Evolutionary conservation across 139 green algal species (phyloP), one percentile per base, ranked within the genome.

Genomic region (Chlamydomonas incerta): DNA sequence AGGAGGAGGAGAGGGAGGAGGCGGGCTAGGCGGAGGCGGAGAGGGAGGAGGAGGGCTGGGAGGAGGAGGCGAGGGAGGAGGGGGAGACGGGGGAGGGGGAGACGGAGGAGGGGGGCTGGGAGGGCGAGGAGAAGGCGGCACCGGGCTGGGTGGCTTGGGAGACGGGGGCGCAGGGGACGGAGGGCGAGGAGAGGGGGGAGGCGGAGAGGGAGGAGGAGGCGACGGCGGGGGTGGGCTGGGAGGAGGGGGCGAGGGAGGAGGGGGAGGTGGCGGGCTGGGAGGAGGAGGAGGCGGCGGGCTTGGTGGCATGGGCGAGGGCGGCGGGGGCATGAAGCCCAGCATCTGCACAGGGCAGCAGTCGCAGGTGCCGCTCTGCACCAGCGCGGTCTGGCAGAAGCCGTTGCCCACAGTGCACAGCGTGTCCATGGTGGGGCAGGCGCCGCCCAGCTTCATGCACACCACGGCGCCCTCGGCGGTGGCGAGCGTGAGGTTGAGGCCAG

Each of bases 331-430:
- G 52, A 83, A 20, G 17, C 83, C 83, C 47, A 86, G 72, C 15
- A 21, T 79, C 15, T 71, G 70, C 3, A 87, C 71, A 0, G 86
- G 86, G 86, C 86, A 89, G 70, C 86, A 89, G 60, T 87, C 18
- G 79, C 86, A 89, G 0, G 57, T 26, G 60, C 71, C 79, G 58
- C 29, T 70, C 76, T 89, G 77, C 1, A 86, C 69, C 26, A 89
- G 52, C 31, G 77, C 57, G 28, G 83, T 87, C 1, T 26, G 65
- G 77, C 86, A 89, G n/a, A 47, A 75, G 47, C 77, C 77, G 47
- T 82, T 41, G 18, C 69, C 68, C 46, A 74, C 47, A 1, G 77
- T 41, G 69, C 86, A 89, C 31, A 89, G 86, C 17, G 28, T 9
- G 28, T 74, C 62, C 62, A 83, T 74, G 37, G 63, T 37, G 62